Evolutionary conservation across 257 asterid species (phyloP), one percentile per base, ranked within the genome.

Genomic region (Solanum tarapatanum): DNA sequence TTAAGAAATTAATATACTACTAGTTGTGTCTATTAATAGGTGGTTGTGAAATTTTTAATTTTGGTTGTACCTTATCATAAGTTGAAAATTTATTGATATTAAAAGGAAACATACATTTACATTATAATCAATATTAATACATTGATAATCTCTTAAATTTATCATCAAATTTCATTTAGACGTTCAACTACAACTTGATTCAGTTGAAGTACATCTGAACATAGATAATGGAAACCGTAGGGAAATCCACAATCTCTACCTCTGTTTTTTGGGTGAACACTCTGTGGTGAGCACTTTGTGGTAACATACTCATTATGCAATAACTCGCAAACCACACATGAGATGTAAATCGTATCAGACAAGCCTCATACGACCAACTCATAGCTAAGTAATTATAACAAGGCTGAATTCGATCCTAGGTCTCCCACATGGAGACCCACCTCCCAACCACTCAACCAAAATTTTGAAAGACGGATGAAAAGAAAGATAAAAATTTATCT

Each of bases 281-380:
- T 48, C 7, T 48, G 7, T 48, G 58, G 21, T 55, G n/a, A 55
- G n/a, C 2, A 55, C 4, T 55, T 55, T 55, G 4, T 55, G 2
- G 0, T 19, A 55, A 19, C 1, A 24, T 55, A 19, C 11, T 55
- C 64, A 55, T 19, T 17, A 7, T 17, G 64, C 2, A 55, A 7
- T 55, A 55, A 7, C 11, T 55, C 11, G 4, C 64, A 55, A 51
- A 55, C 0, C 64, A 2, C 2, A 19, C 64, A 19, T 7, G 2
- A 19, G 10, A 19, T 19, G 10, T 19, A 55, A 55, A 55, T 19
- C 4, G 0, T 0, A 19, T 7, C 24, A 1, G 0, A 55, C 24
- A 55, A 55, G 64, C 24, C 24, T 19, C 64, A 55, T 19, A 19
- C 4, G 24, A 19, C n/a, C 4, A 17, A 7, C 0, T 19, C 64